Conservation (phyloP, 257 asterid species). For the Capsicum baccatum region DNA sequence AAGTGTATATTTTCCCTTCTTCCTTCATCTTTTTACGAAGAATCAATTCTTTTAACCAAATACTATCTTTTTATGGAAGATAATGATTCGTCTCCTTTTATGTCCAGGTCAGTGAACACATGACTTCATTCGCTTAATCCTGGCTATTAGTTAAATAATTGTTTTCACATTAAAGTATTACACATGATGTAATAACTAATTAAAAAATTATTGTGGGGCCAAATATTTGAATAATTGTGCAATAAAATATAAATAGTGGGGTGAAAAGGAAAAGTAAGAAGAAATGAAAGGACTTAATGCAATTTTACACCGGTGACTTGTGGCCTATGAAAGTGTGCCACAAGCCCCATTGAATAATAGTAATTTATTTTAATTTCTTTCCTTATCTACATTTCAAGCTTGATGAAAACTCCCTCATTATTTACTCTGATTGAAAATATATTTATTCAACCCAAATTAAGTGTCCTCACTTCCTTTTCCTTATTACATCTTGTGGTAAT, state of each 20-base stretch:
- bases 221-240: neutral
- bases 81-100: neutral
- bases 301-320: neutral
- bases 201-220: neutral
- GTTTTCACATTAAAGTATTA: neutral
- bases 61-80: neutral
- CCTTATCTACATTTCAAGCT: neutral
- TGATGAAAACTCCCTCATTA: neutral
- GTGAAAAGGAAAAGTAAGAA: neutral
- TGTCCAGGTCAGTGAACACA: neutral
- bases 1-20: neutral
- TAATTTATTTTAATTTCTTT: neutral
- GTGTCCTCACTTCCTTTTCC: no score
- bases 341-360: neutral
- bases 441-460: no score
- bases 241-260: neutral
- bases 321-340: slow-evolving; percentile 28
- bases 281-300: neutral
- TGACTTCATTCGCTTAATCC: neutral
- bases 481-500: no score
- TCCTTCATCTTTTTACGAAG: neutral
- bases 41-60: neutral
- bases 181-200: neutral
- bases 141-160: neutral
- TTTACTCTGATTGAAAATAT: no score